Base-by-base conservation (phyloP, 2,329 filamentous ascomycete species). In the Epichloe gansuensis region DNA sequence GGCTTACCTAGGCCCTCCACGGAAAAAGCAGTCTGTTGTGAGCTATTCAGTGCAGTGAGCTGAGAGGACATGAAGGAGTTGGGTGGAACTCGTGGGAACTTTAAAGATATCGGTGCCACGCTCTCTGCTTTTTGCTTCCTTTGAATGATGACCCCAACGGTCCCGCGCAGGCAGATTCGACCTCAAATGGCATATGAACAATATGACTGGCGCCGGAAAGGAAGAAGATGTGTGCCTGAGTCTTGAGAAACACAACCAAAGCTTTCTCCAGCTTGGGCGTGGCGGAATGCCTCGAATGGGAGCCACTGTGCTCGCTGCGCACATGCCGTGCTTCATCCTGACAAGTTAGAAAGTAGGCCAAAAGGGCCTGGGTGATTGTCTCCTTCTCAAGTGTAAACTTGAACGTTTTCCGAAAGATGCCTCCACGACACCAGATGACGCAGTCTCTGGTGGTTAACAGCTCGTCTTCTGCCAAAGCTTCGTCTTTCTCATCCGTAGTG, bases 171-270 rank as follows among this genome's bases (percentile, higher is more conserved):
- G 88, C 90, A 51, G 82, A 82, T 64, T 95, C 89, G 43, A 96
- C 86, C 69, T 97, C 91, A 63, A 98, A 98, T 2, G 91, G 91
- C 63, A 98, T 81, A 65, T 95, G 89, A 47, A 97, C 78, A 54
- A 95, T 81, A 75, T 98, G 88, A 63, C 81, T 93, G 37, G 88
- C 84, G 21, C 91, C 91, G 2, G 86, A 81, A 39, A 97, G 78
- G 65, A 94, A 96, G 73, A 91, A 94, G 58, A 98, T 82, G 65
- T 97, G 91, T 23, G 88, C 90, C 64, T 97, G 91, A 0, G 88
- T 91, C 69, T 88, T 91, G 58, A 98, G 80, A 59, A 97, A 86
- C 48, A 98, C 86, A 7, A 97, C 88, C 56, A 98, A 72, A 4
- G 91, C 90, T 62, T 84, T 78, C 43, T 79, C 77, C 25, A 80